Percentiles rank a stretch among this genome's conserved stretches.
These are phyloP conservation scores for Rhizoctonia solani DNA, from an alignment of 1,284 basidiomycete genomes.

Conservation along the genomic window DNA sequence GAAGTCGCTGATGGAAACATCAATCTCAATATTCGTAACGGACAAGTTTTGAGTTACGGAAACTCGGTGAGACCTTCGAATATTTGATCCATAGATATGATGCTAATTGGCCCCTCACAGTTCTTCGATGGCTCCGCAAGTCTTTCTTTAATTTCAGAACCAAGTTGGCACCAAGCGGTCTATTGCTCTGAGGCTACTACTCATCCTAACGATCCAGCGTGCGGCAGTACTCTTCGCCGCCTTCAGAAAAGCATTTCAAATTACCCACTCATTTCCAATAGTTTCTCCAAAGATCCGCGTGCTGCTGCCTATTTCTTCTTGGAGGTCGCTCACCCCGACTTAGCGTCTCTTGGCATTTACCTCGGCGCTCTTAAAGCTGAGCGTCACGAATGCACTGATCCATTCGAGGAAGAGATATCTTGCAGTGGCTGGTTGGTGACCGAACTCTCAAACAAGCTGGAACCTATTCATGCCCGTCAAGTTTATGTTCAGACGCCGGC, in stretches of 20 bases:
- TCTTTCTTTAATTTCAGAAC: constrained; percentile 42
- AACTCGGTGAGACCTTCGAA: neutral
- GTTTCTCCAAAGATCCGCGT: no score
- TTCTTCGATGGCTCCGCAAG: constrained; percentile 61
- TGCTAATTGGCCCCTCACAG: constrained; percentile 45
- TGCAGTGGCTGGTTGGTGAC: constrained; percentile 40
- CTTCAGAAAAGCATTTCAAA: no score
- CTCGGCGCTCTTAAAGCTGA: constrained; percentile 55
- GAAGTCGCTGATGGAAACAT: constrained; percentile 89
- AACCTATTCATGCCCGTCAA: constrained; percentile 26
- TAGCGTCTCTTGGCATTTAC: constrained; percentile 55
- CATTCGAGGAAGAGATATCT: constrained; percentile 53
- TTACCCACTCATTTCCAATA: no score
- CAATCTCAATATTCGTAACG: constrained; percentile 71
- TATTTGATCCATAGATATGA: constrained; percentile 35
- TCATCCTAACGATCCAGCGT: constrained; percentile 59
- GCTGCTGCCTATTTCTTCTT: constrained; percentile 75
- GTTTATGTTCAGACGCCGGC: constrained; percentile 33
- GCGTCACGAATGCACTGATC: constrained; percentile 43
- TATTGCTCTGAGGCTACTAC: constrained; percentile 9
- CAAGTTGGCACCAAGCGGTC: constrained; percentile 3
- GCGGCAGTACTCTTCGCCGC: constrained; percentile 43
- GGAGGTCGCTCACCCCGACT: constrained; percentile 67
- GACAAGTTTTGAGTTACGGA: constrained; percentile 21
- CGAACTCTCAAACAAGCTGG: constrained; percentile 1